Conservation (phyloP, 139 green algal genomes). For the Chara braunii region DNA sequence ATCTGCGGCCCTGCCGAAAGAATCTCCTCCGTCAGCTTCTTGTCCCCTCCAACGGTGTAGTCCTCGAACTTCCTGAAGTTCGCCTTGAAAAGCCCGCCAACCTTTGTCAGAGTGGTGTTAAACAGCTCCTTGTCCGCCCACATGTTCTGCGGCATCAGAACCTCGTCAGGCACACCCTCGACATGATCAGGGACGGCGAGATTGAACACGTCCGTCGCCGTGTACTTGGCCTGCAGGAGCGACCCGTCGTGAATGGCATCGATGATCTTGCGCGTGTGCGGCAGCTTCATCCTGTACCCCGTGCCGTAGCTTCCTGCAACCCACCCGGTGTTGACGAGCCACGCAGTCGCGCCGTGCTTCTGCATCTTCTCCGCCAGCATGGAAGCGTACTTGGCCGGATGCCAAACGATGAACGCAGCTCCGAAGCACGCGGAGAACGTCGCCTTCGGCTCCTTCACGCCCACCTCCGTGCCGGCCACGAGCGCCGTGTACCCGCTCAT, state of each 20-base stretch:
- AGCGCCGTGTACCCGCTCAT: slow-evolving; percentile 87
- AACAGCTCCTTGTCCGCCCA: slow-evolving; percentile 27
- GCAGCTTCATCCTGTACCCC: slow-evolving; percentile 79
- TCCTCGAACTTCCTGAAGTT: slow-evolving; percentile 31
- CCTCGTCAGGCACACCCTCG: slow-evolving; percentile 57
- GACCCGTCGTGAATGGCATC: slow-evolving; percentile 86
- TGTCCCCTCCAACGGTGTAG: slow-evolving; percentile 3
- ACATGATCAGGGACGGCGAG: slow-evolving; percentile 62
- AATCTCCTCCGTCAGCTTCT: slow-evolving; percentile 31
- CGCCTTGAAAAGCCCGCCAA: slow-evolving; percentile 22
- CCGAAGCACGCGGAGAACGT: slow-evolving; percentile 58
- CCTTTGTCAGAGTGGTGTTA: slow-evolving; percentile 11
- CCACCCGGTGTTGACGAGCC: slow-evolving; percentile 88
- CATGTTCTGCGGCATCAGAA: slow-evolving; percentile 63
- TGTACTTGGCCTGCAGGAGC: slow-evolving; percentile 53
- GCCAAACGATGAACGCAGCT: slow-evolving; percentile 62
- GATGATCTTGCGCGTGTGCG: slow-evolving; percentile 87
- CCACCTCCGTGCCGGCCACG: slow-evolving; percentile 87
- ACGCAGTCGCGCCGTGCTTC: slow-evolving; percentile 65
- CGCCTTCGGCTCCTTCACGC: slow-evolving; percentile 84
- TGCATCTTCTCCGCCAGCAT: slow-evolving; percentile 86
- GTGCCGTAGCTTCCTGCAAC: slow-evolving; percentile 56
- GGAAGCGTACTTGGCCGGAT: slow-evolving; percentile 76
- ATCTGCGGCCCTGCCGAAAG: slow-evolving; percentile 23
- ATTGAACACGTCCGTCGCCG: slow-evolving; percentile 66